These are phyloP conservation scores for Guyanaporus albipodus DNA, from an alignment of 768 basidiomycete species.

Conservation along the genomic window DNA sequence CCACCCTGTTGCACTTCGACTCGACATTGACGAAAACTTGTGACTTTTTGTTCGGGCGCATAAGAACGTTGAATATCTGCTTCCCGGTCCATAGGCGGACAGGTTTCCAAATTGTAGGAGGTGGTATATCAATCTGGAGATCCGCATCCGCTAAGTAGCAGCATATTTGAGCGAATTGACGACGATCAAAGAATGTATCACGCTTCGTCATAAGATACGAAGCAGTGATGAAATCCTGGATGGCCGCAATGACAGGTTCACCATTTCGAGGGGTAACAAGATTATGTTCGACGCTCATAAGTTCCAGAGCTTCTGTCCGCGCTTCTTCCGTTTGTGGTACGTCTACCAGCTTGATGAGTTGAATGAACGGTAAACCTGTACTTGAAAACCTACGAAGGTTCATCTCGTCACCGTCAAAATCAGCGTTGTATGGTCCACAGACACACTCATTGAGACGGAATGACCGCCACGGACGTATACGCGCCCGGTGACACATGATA, in stretches of 20 bases:
- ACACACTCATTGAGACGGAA: constrained; percentile 99
- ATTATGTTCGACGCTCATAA: constrained; percentile 97
- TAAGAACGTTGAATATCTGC: constrained; percentile 95
- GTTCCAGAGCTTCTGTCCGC: constrained; percentile 90
- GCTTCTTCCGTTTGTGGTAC: constrained; percentile 99
- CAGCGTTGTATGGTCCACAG: constrained; percentile 97
- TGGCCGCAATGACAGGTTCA: constrained; percentile 98
- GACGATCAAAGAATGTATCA: constrained; percentile 89
- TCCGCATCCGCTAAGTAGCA: constrained; percentile 91
- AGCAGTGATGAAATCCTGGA: constrained; percentile 99
- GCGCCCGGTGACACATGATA: constrained; percentile 98
- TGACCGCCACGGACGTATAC: constrained; percentile 95
- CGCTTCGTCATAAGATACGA: constrained; percentile 92
- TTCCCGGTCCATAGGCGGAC: constrained; percentile 95
- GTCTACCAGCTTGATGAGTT: constrained; percentile 45
- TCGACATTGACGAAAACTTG: constrained; percentile 92
- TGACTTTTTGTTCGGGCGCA: constrained; percentile 85
- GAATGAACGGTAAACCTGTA: neutral
- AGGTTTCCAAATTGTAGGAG: constrained; percentile 93
- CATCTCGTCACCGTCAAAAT: constrained; percentile 99
- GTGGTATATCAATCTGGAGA: constrained; percentile 91
- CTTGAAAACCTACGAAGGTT: constrained; percentile 73
- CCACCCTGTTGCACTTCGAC: constrained; percentile 88
- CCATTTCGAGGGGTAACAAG: constrained; percentile 97
- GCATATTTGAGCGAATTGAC: constrained; percentile 95